Percentiles rank a stretch among this genome's conserved stretches.
These are phyloP conservation scores for Jaapia argillacea DNA, from an alignment of 768 basidiomycete genomes.

Conservation along the genomic window DNA sequence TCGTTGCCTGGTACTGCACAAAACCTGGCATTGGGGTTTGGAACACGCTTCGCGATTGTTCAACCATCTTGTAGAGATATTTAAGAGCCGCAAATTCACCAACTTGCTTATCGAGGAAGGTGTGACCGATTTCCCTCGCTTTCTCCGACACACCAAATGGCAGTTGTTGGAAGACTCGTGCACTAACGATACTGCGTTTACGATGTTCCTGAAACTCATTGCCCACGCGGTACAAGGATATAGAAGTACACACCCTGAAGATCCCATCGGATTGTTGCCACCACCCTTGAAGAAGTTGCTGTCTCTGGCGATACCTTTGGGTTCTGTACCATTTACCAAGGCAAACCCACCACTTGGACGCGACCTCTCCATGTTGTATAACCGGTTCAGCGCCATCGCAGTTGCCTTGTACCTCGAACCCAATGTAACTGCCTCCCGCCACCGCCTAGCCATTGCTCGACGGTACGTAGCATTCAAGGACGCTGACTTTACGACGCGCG, in stretches of 20 bases:
- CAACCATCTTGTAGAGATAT: slow-evolving; percentile 56
- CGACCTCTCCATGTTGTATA: slow-evolving; percentile 70
- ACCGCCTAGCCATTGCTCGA: slow-evolving; percentile 54
- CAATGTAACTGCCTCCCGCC: slow-evolving; percentile 28
- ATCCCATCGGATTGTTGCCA: no score
- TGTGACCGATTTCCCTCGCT: slow-evolving; percentile 66
- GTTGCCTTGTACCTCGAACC: slow-evolving; percentile 64
- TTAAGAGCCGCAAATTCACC: slow-evolving; percentile 66
- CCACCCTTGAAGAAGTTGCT: slow-evolving; percentile 54
- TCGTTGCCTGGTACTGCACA: slow-evolving; percentile 65
- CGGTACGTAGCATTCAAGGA: slow-evolving; percentile 59
- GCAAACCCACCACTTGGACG: slow-evolving; percentile 34
- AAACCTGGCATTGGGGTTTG: slow-evolving; percentile 71
- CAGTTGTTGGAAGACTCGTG: slow-evolving; percentile 39
- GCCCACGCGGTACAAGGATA: slow-evolving; percentile 37
- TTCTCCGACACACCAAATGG: slow-evolving; percentile 49
- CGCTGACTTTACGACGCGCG: slow-evolving; percentile 52
- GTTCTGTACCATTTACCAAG: slow-evolving; percentile 55
- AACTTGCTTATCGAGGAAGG: slow-evolving; percentile 53
- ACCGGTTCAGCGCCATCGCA: slow-evolving; percentile 68
- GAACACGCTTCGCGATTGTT: slow-evolving; percentile 48
- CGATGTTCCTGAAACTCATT: slow-evolving; percentile 75
- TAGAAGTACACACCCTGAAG: neutral
- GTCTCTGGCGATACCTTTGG: slow-evolving; percentile 62
- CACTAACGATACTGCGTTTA: slow-evolving; percentile 59